Evolutionary conservation across 345 rosid genomes (phyloP).

Genomic region (Melastoma malabathricum): DNA sequence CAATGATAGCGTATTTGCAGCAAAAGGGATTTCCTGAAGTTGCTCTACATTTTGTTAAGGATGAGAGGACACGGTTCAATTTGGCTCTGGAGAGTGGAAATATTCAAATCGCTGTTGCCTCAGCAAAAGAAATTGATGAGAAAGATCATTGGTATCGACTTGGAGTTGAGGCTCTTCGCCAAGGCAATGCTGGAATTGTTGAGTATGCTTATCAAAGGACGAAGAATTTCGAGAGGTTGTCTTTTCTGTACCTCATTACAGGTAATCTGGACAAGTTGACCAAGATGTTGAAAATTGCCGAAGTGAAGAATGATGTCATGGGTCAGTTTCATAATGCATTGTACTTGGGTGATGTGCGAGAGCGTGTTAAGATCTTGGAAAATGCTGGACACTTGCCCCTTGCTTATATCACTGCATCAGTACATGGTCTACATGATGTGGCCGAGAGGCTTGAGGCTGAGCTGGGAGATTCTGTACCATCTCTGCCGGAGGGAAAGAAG

Average conservation of each 20-base stretch:
- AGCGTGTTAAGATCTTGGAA: slow-evolving; percentile 81
- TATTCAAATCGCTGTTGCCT: slow-evolving; percentile 87
- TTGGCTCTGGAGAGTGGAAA: slow-evolving; percentile 95
- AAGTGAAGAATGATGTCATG: slow-evolving; percentile 86
- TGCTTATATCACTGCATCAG: slow-evolving; percentile 71
- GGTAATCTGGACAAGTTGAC: slow-evolving; percentile 77
- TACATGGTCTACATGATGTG: slow-evolving; percentile 62
- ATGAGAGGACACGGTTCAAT: slow-evolving; percentile 84
- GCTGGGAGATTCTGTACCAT: slow-evolving; percentile 61
- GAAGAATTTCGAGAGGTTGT: slow-evolving; percentile 89
- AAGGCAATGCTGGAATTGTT: slow-evolving; percentile 83
- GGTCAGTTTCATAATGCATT: slow-evolving; percentile 94
- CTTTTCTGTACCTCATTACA: slow-evolving; percentile 81
- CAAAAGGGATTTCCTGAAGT: slow-evolving; percentile 98
- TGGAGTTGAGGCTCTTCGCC: slow-evolving; percentile 99
- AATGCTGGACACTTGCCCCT: slow-evolving; percentile 83
- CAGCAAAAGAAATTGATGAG: slow-evolving; percentile 92
- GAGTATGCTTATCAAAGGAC: slow-evolving; percentile 96
- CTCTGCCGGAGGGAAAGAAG: slow-evolving; percentile 55
- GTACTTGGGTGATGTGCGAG: slow-evolving; percentile 77
- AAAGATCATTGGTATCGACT: slow-evolving; percentile 85
- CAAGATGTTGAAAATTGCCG: slow-evolving; percentile 90
- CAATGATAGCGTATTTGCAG: slow-evolving; percentile 91
- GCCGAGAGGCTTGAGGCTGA: slow-evolving; percentile 62
- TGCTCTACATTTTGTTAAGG: slow-evolving; percentile 94